Conservation (phyloP, 2,329 filamentous ascomycete genomes). For the Didymella exigua region DNA sequence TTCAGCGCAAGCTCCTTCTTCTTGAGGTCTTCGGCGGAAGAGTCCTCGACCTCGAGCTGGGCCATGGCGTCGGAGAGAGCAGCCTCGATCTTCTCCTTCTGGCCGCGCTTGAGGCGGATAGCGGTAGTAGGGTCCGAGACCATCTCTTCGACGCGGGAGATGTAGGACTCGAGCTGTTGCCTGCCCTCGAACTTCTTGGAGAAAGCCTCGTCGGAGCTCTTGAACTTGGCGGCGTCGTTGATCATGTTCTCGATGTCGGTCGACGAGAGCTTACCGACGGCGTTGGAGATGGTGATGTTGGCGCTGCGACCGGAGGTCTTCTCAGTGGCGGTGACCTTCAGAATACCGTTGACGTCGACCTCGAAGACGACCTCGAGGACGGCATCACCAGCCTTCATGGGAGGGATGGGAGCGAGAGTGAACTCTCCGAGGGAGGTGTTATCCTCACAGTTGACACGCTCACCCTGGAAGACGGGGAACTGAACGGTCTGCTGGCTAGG, state of each 20-base stretch:
- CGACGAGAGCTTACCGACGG: slow-evolving; percentile 95
- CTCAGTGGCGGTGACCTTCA: slow-evolving; percentile 99
- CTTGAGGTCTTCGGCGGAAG: slow-evolving; percentile 91
- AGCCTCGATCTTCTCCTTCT: slow-evolving; percentile 99
- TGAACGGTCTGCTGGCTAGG: slow-evolving; percentile 64
- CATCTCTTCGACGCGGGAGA: slow-evolving; percentile 97
- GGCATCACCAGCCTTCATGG: slow-evolving; percentile 91
- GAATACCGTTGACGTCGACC: slow-evolving; percentile 99
- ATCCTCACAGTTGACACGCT: slow-evolving; percentile 97
- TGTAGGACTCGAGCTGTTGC: slow-evolving; percentile 99
- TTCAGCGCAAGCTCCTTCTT: slow-evolving; percentile 99
- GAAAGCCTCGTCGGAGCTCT: slow-evolving; percentile 96
- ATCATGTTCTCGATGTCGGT: slow-evolving; percentile 98
- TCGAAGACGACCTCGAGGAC: slow-evolving; percentile 98
- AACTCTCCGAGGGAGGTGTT: slow-evolving; percentile 99
- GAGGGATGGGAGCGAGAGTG: slow-evolving; percentile 85
- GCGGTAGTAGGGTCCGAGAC: slow-evolving; percentile 95
- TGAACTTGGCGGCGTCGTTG: slow-evolving; percentile 96
- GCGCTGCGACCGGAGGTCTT: slow-evolving; percentile 97
- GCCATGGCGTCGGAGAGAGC: slow-evolving; percentile 97
- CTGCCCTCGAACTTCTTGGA: slow-evolving; percentile 99
- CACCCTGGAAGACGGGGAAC: slow-evolving; percentile 94
- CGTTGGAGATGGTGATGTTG: slow-evolving; percentile 99
- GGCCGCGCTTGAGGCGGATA: slow-evolving; percentile 96
- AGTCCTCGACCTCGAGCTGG: slow-evolving; percentile 94